Evolutionary conservation across 495 filamentous ascomycete species (phyloP).

Genomic region (Saxophila tyrrhenica): DNA sequence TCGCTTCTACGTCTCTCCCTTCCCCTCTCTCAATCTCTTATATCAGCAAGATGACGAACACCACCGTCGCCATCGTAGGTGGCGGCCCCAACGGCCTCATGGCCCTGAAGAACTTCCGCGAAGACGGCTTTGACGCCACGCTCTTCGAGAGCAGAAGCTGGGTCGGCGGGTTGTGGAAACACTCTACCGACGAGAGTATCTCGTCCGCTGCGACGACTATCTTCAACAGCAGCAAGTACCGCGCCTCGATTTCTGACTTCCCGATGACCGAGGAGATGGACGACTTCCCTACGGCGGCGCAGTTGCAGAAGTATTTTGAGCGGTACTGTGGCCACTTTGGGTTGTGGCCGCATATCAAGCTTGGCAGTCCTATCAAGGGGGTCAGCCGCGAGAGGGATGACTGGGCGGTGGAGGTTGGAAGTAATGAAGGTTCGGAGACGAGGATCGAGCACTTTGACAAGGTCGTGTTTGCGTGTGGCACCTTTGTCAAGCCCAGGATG

Average conservation of each 20-base stretch:
- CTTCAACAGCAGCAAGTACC: conserved; percentile 8
- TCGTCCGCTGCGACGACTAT: neutral
- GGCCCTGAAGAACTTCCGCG: conserved; percentile 10
- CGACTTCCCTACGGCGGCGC: neutral
- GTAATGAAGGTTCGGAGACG: neutral
- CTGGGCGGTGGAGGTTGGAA: neutral
- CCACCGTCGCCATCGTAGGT: conserved; percentile 4
- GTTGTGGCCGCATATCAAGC: neutral
- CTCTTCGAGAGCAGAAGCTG: neutral
- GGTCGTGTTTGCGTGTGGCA: neutral
- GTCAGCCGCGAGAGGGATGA: neutral
- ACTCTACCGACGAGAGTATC: conserved; percentile 3
- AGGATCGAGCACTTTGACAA: neutral
- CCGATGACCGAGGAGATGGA: neutral
- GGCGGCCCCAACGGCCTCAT: conserved; percentile 2
- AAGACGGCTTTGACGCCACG: conserved; percentile 8
- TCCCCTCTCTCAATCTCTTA: no score
- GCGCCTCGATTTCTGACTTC: conserved; percentile 2
- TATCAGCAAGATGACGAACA: neutral
- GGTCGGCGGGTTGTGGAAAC: conserved; percentile 7
- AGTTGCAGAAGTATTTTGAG: neutral
- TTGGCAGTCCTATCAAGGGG: neutral
- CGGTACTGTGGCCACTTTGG: neutral
- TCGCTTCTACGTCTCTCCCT: no score
- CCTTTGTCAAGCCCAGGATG: neutral